phyloP scores from a whole-genome alignment of 768 basidiomycete species.

The Lactifluus hygrophoroides region DNA sequence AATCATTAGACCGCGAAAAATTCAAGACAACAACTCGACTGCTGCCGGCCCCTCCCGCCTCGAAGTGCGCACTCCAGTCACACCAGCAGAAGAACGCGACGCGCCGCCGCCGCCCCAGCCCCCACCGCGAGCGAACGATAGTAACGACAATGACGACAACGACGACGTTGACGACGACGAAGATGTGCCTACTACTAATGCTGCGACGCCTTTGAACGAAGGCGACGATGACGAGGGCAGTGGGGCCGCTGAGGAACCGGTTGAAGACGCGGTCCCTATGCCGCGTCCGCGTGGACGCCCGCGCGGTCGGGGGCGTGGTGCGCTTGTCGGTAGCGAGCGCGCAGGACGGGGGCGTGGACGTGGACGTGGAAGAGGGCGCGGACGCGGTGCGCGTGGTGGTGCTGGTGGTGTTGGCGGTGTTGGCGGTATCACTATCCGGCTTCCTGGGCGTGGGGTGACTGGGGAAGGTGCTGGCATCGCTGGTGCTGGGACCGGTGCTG shows the following conservation, averaged over 20 bases:
- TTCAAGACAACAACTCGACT: conserved; percentile 5
- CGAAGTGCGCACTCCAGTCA: conserved; percentile 1
- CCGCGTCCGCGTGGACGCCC: conserved; percentile 21
- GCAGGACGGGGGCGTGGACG: conserved; percentile 26
- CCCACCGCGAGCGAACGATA: conserved; percentile 4
- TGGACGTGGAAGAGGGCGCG: conserved; percentile 25
- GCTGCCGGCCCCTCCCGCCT: conserved; percentile 4
- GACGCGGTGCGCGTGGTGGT: conserved; percentile 21
- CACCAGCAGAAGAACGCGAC: not conserved
- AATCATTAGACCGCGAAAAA: conserved; percentile 16
- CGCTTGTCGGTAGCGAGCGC: conserved; percentile 21
- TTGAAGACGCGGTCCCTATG: conserved; percentile 7
- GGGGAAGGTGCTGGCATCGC: conserved; percentile 1
- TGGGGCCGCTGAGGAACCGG: not conserved
- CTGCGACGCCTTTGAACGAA: conserved; percentile 8
- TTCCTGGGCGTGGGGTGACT: conserved; percentile 27
- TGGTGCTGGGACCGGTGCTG: conserved; percentile 25
- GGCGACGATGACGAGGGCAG: conserved; percentile 8
- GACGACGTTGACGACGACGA: conserved; percentile 17
- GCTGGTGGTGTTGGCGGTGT: not conserved
- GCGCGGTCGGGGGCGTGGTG: conserved; percentile 25
- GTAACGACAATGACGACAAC: conserved; percentile 1
- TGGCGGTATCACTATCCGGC: conserved; percentile 21
- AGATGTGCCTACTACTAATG: not conserved
- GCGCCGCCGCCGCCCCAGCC: not conserved